Base-by-base conservation (phyloP, 2,329 filamentous ascomycete genomes). In the Pseudogymnoascus sp. region DNA sequence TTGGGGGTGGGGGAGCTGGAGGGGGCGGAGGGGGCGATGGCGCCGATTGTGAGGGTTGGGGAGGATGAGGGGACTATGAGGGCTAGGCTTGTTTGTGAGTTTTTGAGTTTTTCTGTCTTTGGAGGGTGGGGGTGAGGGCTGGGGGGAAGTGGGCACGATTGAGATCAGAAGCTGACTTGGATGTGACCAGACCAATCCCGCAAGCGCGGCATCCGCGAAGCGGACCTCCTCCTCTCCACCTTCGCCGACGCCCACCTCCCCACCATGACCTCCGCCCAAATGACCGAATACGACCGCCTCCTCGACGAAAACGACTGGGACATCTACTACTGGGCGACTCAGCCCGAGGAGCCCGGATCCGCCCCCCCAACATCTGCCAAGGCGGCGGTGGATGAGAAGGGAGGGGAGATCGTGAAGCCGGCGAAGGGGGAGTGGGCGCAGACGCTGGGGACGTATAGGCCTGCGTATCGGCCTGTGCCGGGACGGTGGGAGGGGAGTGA, bases 281-380 rank as follows among this genome's bases (percentile, higher is more conserved):
- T 97, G 70, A 77, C 84, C 70, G 85, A 96, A 76, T 97, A 95
- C 79, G 93, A 97, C 75, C 80, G 83, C 28, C 96, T 99, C 80
- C 86, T 99, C 64, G 95, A 99, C 77, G 95, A 99, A 79, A 99
- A 99, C 77, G 95, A 99, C 79, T 99, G 95, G 95, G 95, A 99
- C 75, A 97, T 99, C 66, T 99, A 99, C 82, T 99, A 99, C 82
- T 99, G 95, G 95, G 91, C 90, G 3, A 99, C 95, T 15, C 95
- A 99, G 77, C 87, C 91, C 70, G 82, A 87, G 11, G 78, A 83
- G 4, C 78, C 81, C 1, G 83, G 83, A n/a, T 82, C 85, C 35
- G 69, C 67, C 68, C 78, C 67, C 68, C 78, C 67, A 60, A 70
- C 68, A 26, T 68, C 65, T 47, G 60, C 63, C 64, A 70, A 74